Evolutionary conservation across 129 eudicot genomes (phyloP).

Genomic region (Artemisia annua): DNA sequence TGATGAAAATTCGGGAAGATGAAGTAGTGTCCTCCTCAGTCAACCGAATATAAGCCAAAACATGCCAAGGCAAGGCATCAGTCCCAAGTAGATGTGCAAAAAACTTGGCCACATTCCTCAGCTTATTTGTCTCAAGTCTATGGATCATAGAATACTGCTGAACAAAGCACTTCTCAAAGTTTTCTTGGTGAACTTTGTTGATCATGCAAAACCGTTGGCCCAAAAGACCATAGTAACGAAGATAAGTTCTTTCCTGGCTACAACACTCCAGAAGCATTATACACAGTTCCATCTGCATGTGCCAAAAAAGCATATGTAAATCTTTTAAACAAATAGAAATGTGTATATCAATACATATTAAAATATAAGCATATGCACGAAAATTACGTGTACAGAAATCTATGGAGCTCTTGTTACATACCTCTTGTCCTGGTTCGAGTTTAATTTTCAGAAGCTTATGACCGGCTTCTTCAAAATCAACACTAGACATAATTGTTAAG

Average conservation of each 20-base stretch:
- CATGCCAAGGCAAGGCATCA: conserved; percentile 91
- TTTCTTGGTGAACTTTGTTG: conserved; percentile 83
- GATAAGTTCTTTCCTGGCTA: conserved; percentile 94
- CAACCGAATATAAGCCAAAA: conserved; percentile 71
- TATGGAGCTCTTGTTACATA: conserved; percentile 13
- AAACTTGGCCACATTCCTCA: conserved; percentile 90
- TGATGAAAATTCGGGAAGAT: conserved; percentile 88
- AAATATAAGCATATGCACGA: neutral
- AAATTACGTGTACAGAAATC: neutral
- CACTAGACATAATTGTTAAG: conserved; percentile 95
- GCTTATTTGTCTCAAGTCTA: conserved; percentile 85
- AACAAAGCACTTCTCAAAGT: conserved; percentile 83
- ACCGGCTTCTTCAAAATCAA: conserved; percentile 99
- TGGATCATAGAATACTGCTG: conserved; percentile 97
- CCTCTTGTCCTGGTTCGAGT: conserved; percentile 99
- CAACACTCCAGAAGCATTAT: conserved; percentile 94
- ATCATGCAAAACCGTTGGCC: conserved; percentile 98
- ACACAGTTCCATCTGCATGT: conserved; percentile 83
- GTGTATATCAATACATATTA: neutral
- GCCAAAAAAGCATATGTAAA: neutral
- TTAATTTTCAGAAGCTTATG: conserved; percentile 83
- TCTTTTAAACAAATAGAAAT: neutral
- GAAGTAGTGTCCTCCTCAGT: conserved; percentile 97
- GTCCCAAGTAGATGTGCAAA: conserved; percentile 98
- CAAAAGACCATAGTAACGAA: conserved; percentile 87